Base-by-base conservation (phyloP, 2,329 filamentous ascomycete genomes). In the Trichoderma guizhouense region DNA sequence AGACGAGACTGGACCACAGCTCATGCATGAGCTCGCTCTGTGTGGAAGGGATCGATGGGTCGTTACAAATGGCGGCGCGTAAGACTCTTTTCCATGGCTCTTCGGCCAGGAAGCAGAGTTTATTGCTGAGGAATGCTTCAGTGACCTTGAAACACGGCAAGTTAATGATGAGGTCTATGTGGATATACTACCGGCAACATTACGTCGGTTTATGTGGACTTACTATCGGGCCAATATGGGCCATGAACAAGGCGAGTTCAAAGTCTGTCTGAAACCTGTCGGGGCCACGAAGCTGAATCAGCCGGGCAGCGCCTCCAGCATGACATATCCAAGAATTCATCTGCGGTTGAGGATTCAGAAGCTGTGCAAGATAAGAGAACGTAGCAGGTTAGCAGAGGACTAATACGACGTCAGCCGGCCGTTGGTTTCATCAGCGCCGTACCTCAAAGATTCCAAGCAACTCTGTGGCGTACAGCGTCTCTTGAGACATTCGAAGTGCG, bases 201-300 rank as follows among this genome's bases (percentile, higher is more conserved):
- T 66, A n/a, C n/a, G n/a, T n/a, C n/a, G n/a, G n/a, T n/a, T n/a
- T n/a, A 34, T 28, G 5, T 34, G 5, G 11, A 67, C 64, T 2
- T 28, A 67, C 64, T 21, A 67, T 67, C 12, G 64, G 64, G 3
- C 64, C 64, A 15, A 67, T 67, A 34, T 67, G 64, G 11, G 64
- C 53, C 64, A 67, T 67, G 24, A 67, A 67, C 11, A 67, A 36
- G 7, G 64, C 64, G 34, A 67, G 1, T n/a, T 67, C 64, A 58
- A 67, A 67, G 32, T 67, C 64, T 2, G 64, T 28, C 18, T 67
- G 24, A 34, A 67, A 67, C 11, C 64, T 30, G 1, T 67, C 51
- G 24, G 64, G 64, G 24, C 64, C 64, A 43, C 64, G 51, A 26
- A 67, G 64, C 51, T 58, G 51, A n/a, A 67, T 67, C 12, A 67